phyloP scores from a whole-genome alignment of 768 basidiomycete species.

The Boletus rubescentipes region DNA sequence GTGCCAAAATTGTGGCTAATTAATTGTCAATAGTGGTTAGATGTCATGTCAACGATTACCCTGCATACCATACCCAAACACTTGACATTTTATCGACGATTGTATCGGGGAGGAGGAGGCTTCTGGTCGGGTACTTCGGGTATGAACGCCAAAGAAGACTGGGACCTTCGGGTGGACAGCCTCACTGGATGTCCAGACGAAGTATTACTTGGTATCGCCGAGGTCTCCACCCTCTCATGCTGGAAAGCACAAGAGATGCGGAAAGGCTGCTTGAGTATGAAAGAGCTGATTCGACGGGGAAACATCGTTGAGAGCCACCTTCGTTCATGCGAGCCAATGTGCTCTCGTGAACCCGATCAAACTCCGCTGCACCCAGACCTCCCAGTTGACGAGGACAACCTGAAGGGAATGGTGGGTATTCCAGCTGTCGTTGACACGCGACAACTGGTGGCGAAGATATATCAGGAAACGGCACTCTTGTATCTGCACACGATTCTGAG shows the following conservation, averaged over 20 bases:
- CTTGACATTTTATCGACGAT: constrained; percentile 60
- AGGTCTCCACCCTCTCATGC: constrained; percentile 66
- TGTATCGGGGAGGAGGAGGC: constrained; percentile 54
- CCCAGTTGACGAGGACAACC: constrained; percentile 14
- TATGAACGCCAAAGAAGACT: constrained; percentile 34
- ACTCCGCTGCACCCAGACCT: constrained; percentile 44
- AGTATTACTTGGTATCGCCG: constrained; percentile 71
- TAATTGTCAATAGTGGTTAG: constrained; percentile 60
- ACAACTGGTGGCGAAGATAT: constrained; percentile 51
- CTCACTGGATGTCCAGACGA: constrained; percentile 80
- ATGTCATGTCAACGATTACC: constrained; percentile 70
- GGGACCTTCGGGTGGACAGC: constrained; percentile 59
- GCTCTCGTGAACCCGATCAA: constrained; percentile 33
- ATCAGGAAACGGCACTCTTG: constrained; percentile 62
- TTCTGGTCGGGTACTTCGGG: constrained; percentile 41
- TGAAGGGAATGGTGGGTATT: constrained; percentile 32
- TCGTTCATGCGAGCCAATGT: constrained; percentile 39
- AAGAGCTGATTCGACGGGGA: constrained; percentile 73
- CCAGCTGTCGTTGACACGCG: constrained; percentile 44
- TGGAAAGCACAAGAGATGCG: constrained; percentile 70
- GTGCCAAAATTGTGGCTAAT: constrained; percentile 11
- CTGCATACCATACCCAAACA: constrained; percentile 62
- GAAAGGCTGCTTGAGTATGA: constrained; percentile 66
- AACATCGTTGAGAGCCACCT: constrained; percentile 69
- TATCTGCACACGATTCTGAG: constrained; percentile 73